Evolutionary conservation across 345 rosid genomes (phyloP).

Genomic region (Melaleuca quinquenervia): DNA sequence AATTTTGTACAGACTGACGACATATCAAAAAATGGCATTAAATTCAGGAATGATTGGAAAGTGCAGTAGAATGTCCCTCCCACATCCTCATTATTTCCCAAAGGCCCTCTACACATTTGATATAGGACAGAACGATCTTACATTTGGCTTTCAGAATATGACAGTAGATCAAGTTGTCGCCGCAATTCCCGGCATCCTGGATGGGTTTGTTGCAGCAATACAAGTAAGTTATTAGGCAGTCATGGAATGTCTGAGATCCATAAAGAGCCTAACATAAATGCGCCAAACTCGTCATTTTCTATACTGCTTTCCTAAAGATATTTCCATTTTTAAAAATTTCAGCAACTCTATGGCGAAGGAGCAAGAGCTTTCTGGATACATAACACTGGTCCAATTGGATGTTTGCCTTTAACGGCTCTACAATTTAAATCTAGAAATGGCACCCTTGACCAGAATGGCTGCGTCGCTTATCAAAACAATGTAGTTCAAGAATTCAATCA

Average conservation of each 20-base stretch:
- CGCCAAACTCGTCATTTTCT: neutral
- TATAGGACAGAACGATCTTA: slow-evolving; percentile 41
- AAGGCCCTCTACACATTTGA: slow-evolving; percentile 31
- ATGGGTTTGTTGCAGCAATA: slow-evolving; percentile 19
- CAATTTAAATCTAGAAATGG: slow-evolving; percentile 5
- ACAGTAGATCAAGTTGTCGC: slow-evolving; percentile 21
- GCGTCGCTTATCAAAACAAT: slow-evolving; percentile 18
- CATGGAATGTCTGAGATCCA: neutral
- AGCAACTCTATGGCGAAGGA: slow-evolving; percentile 24
- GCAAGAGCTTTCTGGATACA: slow-evolving; percentile 54
- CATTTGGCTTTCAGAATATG: slow-evolving; percentile 15
- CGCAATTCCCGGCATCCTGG: slow-evolving; percentile 16
- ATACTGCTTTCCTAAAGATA: neutral
- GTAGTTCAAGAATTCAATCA: slow-evolving; percentile 26
- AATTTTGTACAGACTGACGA: neutral
- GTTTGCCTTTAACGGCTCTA: slow-evolving; percentile 30
- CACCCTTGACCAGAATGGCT: slow-evolving; percentile 20
- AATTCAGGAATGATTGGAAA: neutral
- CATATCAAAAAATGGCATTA: neutral
- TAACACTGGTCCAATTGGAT: slow-evolving; percentile 40
- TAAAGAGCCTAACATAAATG: too few relatives aligned
- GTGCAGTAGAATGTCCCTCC: neutral
- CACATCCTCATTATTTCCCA: neutral
- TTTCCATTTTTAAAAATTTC: neutral
- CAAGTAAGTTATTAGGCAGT: slow-evolving; percentile 10